Percentiles rank a stretch among this genome's conserved stretches.
Conservation (phyloP, 2,329 filamentous ascomycete species). For the Aspergillus neoniger region DNA sequence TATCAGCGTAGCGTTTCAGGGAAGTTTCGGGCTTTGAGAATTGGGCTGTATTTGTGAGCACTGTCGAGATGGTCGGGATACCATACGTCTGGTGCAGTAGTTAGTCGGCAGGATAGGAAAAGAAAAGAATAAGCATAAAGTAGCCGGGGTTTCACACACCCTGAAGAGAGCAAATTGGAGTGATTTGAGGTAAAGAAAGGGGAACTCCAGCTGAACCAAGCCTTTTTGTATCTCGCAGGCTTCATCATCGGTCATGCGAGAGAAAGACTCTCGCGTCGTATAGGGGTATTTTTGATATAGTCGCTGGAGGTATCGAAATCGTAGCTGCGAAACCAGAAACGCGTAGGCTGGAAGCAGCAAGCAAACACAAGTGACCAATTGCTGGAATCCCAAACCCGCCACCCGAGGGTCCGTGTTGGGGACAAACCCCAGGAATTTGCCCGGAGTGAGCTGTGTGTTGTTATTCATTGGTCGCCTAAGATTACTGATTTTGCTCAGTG, state of each 20-base stretch:
- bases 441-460: not conserved
- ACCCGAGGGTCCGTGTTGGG: not conserved
- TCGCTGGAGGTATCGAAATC: constrained; percentile 37
- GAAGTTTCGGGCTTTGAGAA: constrained; percentile 50
- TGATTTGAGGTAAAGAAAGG: constrained; percentile 52
- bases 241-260: constrained; percentile 57
- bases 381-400: constrained; percentile 12
- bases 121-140: not conserved
- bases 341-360: constrained; percentile 30
- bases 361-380: constrained; percentile 27
- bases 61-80: constrained; percentile 55
- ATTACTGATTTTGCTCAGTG: not conserved
- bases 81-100: constrained; percentile 52
- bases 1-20: constrained; percentile 57
- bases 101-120: constrained; percentile 2
- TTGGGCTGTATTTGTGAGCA: constrained; percentile 54
- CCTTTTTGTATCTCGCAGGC: constrained; percentile 53
- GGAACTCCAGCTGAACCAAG: constrained; percentile 57
- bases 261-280: constrained; percentile 47
- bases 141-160: constrained; percentile 34
- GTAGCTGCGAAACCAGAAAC: constrained; percentile 30
- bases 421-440: not conserved
- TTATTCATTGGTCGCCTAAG: not conserved
- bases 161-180: constrained; percentile 63
- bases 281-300: constrained; percentile 49